Base-by-base conservation (phyloP, 768 basidiomycete species). In the Hericium alpestre region DNA sequence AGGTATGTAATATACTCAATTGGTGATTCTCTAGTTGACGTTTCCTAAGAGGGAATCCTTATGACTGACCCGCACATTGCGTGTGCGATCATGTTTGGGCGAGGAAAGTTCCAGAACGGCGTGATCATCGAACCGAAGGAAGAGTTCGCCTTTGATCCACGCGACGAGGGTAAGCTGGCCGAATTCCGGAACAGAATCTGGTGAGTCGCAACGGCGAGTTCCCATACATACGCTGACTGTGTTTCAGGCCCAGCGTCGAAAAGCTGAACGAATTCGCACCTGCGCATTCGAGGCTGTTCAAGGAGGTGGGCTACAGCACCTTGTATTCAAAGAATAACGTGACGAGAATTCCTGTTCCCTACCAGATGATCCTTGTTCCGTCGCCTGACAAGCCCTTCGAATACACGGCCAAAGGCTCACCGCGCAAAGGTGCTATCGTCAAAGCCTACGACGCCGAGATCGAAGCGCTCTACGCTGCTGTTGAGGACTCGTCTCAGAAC, bases 311-410 rank as follows among this genome's bases (percentile, higher is more conserved):
- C 12, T 6, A 43, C 22, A 13, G 8, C 32, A 41, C 8, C 20
- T 43, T 23, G 18, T 51, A 20, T 9, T n/a, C 16, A 25, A 8
- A n/a, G n/a, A n/a, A 51, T 51, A 23, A 13, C 49, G 22, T 25
- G 49, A 25, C 23, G n/a, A 23, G 18, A 8, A 16, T 18, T 5
- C 18, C 25, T 51, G 12, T 10, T 13, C 11, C n/a, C 12, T n/a
- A 76, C 59, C 76, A 81, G 61, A 77, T 81, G 76, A 76, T 82
- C 39, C 46, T 80, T 27, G 63, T 79, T 15, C 69, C 78, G 0
- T 65, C 69, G 2, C 61, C 72, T 23, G 68, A 65, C 0, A 76
- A 76, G 56, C 79, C 76, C 1, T 66, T 81, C 43, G 66, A 72
- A n/a, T 73, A 73, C 20, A 66, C 76, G 1, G 72, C 67, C 0